Evolutionary conservation across 106 monocot genomes (phyloP).

Genomic region (Dendrobium chrysotoxum): DNA sequence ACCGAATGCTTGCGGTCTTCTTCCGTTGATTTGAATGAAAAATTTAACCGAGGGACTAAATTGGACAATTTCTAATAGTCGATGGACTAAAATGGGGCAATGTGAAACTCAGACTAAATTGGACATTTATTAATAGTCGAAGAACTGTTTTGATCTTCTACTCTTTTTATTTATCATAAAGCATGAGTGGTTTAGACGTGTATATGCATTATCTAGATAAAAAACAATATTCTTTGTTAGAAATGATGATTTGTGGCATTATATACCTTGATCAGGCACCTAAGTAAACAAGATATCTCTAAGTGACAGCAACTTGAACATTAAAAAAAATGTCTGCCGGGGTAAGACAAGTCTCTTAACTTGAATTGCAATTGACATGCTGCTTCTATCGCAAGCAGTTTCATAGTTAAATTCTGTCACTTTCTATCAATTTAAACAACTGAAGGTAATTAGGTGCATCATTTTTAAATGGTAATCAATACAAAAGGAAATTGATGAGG

Average conservation of each 20-base stretch:
- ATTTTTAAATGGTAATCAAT: slow-evolving; percentile 2
- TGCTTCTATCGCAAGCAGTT: not conserved
- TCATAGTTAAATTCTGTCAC: not conserved
- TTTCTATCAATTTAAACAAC: not conserved
- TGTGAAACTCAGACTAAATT: too few species aligned
- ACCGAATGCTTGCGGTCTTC: too few species aligned
- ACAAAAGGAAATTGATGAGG: too few species aligned
- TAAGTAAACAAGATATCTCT: not conserved
- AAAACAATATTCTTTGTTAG: not conserved
- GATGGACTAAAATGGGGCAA: too few species aligned
- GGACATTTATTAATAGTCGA: too few species aligned
- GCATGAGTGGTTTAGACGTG: not conserved
- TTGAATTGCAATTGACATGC: not conserved
- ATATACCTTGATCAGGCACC: not conserved
- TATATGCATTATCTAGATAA: not conserved
- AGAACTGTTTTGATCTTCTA: not conserved
- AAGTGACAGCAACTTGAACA: not conserved
- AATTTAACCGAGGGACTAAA: too few species aligned
- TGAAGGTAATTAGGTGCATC: not conserved
- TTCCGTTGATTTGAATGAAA: too few species aligned
- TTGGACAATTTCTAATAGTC: too few species aligned
- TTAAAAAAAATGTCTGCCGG: not conserved
- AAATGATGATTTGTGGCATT: not conserved
- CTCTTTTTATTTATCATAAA: not conserved
- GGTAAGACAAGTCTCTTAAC: not conserved